Evolutionary conservation across 2,329 filamentous ascomycete species (phyloP), one percentile per base, ranked within the genome.

Genomic region (Dactylellina drechsleri): DNA sequence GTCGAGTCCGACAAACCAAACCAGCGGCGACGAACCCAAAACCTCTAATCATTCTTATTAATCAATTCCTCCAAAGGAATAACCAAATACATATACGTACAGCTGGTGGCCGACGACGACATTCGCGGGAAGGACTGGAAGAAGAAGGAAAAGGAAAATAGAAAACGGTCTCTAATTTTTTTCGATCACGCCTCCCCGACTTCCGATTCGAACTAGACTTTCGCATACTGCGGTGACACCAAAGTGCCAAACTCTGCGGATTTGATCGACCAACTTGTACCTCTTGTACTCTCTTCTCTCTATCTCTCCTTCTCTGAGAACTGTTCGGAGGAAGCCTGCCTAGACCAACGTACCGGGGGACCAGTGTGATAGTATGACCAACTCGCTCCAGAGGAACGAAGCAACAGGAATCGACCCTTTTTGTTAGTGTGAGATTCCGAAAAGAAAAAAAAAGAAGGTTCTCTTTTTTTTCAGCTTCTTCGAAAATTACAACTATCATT

Each of bases 301-400:
- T 36, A 36, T 36, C 10, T 7, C 10, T 10, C 52, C 62, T 49
- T 45, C 58, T 49, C 23, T 26, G 40, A 18, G 16, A 49, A 18
- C 36, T 47, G 66, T 16, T 70, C 20, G 36, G 43, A 61, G 59
- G 45, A 59, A 40, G 45, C 57, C 45, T 31, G 54, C 53, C 58
- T 70, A 28, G 66, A 31, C 67, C 26, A 62, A 50, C 49, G n/a
- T 23, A 54, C 52, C 54, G 58, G 68, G 59, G 52, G 60, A 45
- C 6, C 31, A 52, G 61, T 53, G 62, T 62, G 68, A 73, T 73
- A 75, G 64, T 68, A 75, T 75, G 71, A 75, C 71, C 70, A 68
- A 67, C 64, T 57, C 47, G 64, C 53, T 8, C 1, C 26, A 54
- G 53, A 67, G 64, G 41, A 75, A 75, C 71, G 53, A 68, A 68